A percentile compares a stretch with the other conserved stretches of the same genome.
phyloP scores from a whole-genome alignment of 306 rosid species.

The Trifolium repens region DNA sequence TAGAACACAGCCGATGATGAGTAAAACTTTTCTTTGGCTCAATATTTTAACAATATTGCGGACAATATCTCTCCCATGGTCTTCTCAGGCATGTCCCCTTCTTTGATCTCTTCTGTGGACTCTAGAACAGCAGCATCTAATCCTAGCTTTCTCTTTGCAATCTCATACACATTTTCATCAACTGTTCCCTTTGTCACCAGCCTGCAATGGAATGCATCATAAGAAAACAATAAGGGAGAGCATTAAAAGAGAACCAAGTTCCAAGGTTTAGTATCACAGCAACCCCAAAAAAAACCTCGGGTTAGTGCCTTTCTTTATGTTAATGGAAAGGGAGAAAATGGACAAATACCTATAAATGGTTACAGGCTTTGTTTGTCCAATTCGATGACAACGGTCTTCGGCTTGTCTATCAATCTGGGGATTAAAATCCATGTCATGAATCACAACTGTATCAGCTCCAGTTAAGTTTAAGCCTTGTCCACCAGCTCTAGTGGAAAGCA shows the following conservation, averaged over 20 bases:
- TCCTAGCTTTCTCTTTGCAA: conserved; percentile 88
- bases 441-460: conserved; percentile 92
- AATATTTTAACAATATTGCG: conserved; percentile 63
- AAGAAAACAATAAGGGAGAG: neutral
- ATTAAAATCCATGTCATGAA: conserved; percentile 98
- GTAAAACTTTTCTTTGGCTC: conserved; percentile 6
- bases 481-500: conserved; percentile 97
- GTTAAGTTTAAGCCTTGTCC: conserved; percentile 95
- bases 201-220: conserved; percentile 53
- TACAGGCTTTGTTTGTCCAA: conserved; percentile 91
- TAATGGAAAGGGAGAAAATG: conserved; percentile 23
- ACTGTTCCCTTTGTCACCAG: conserved; percentile 86
- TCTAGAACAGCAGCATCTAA: conserved; percentile 96
- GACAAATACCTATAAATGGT: conserved; percentile 74
- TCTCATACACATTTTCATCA: conserved; percentile 96
- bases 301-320: neutral
- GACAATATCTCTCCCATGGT: conserved; percentile 99
- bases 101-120: conserved; percentile 71
- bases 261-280: neutral
- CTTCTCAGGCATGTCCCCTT: conserved; percentile 81
- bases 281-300: too few species aligned
- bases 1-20: neutral
- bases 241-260: conserved; percentile 9
- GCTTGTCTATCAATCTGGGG: conserved; percentile 97
- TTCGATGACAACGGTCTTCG: conserved; percentile 95